These are phyloP conservation scores for Penicillium brevicompactum DNA, from an alignment of 2,329 filamentous ascomycete species.

Conservation along the genomic window DNA sequence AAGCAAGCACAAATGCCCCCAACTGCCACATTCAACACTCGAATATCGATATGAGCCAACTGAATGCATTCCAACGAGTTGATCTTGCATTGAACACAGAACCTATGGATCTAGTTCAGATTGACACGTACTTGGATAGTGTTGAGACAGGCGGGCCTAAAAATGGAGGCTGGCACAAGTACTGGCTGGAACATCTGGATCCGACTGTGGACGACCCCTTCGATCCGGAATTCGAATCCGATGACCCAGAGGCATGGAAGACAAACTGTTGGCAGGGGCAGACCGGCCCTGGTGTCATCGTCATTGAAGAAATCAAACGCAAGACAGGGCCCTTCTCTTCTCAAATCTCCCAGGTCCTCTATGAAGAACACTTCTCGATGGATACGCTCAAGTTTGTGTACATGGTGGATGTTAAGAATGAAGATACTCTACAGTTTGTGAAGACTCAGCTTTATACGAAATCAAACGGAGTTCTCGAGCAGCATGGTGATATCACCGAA, in stretches of 20 bases:
- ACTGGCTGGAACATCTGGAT: not conserved
- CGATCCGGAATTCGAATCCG: not conserved
- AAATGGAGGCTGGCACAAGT: not conserved
- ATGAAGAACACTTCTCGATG: not conserved
- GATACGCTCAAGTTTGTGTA: not conserved
- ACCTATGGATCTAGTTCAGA: not conserved
- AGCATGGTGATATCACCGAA: not conserved
- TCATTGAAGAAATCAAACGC: conserved; percentile 1
- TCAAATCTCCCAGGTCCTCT: not conserved
- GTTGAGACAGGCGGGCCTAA: not conserved
- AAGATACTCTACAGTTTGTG: not conserved
- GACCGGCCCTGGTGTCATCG: not conserved
- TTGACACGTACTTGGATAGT: not conserved
- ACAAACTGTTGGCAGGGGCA: not conserved
- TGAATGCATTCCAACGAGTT: not conserved
- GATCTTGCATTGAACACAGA: not conserved
- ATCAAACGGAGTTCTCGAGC: not conserved
- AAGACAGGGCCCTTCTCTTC: not conserved
- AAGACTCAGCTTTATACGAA: not conserved
- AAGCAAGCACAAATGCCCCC: too few species aligned
- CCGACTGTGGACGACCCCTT: not conserved
- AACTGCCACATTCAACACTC: not conserved
- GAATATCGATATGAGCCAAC: not conserved
- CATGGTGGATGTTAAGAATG: not conserved
- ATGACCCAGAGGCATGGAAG: not conserved